Evolutionary conservation across 2,329 filamentous ascomycete genomes (phyloP).

Genomic region (Periconia sp.): DNA sequence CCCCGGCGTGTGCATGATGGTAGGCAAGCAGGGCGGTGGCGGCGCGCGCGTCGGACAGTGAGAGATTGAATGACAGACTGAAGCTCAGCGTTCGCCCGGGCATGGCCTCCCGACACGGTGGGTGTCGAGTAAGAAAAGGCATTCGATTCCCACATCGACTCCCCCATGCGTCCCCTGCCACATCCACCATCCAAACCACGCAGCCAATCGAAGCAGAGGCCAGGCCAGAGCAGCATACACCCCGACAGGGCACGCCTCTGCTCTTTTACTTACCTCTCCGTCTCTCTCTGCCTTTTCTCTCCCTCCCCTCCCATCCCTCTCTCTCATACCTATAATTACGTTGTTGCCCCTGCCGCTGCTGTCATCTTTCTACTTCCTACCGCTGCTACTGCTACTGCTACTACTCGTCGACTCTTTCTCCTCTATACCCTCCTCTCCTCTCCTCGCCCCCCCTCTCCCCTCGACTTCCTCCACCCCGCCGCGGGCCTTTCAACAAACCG

Average conservation of each 20-base stretch:
- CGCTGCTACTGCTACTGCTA: neutral
- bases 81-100: no score
- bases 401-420: neutral
- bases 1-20: no score
- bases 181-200: constrained; percentile 26
- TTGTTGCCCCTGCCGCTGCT: no score
- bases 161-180: constrained; percentile 4
- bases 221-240: neutral
- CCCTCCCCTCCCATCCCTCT: no score
- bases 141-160: no score
- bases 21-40: no score
- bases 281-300: constrained; percentile 3
- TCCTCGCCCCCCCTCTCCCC: neutral
- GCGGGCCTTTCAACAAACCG: neutral
- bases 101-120: neutral
- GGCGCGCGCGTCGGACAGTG: no score
- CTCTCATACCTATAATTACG: no score
- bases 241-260: no score
- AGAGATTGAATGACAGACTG: no score
- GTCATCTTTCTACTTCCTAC: neutral
- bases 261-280: constrained; percentile 10
- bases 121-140: neutral
- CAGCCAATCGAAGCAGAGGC: constrained; percentile 24
- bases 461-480: neutral
- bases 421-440: neutral